A percentile compares a stretch with the other conserved stretches of the same genome.
Conservation (phyloP, 169 alveolate species). For the Blepharisma undulans region DNA sequence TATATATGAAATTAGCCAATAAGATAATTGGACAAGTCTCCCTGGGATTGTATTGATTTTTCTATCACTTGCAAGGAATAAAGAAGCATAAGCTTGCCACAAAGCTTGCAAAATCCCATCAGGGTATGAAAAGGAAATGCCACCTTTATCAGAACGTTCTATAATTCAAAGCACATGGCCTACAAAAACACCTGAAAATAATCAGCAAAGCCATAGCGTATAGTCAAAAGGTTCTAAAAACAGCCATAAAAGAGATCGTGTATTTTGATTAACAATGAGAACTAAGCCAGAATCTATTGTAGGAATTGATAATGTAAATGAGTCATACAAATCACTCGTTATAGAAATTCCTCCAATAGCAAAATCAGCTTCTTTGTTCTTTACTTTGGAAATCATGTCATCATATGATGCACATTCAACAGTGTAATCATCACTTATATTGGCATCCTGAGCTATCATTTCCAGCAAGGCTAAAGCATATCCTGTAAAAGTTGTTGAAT, state of each 20-base stretch:
- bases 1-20: not conserved
- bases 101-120: conserved; percentile 25
- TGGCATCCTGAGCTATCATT: not conserved
- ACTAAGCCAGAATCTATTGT: conserved; percentile 31
- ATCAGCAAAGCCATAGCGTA: not conserved
- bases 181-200: not conserved
- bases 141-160: conserved; percentile 6
- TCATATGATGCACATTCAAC: conserved; percentile 1
- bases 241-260: not conserved
- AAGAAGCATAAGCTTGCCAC: not conserved
- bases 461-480: not conserved
- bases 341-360: conserved; percentile 20
- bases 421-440: not conserved
- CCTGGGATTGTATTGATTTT: conserved; percentile 26
- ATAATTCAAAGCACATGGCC: not conserved
- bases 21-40: not conserved
- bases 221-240: conserved; percentile 28
- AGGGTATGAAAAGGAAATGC: not conserved
- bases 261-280: not conserved
- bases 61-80: conserved; percentile 4
- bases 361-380: not conserved
- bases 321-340: not conserved
- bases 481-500: not conserved
- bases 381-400: not conserved
- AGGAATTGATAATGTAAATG: conserved; percentile 10